Percentiles rank a stretch among this genome's conserved stretches.
phyloP scores from a whole-genome alignment of 1,284 basidiomycete genomes.

The Ganoderma lucidum region DNA sequence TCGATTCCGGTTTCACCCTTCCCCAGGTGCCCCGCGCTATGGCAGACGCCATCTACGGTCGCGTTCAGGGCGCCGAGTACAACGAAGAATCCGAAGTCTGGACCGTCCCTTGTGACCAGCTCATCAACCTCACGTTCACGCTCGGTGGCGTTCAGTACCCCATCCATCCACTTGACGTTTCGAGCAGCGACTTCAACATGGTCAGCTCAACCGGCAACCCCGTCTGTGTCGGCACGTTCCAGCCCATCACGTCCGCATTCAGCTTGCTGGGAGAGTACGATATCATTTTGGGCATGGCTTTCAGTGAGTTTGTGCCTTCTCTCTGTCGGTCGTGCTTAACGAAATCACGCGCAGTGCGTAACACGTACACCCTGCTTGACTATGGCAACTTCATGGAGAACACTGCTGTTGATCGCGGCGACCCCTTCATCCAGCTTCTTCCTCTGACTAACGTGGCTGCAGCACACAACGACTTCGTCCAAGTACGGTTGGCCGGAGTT shows the following conservation, averaged over 20 bases:
- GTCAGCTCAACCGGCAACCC: slow-evolving; percentile 62
- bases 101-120: slow-evolving; percentile 77
- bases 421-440: slow-evolving; percentile 70
- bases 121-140: slow-evolving; percentile 73
- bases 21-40: slow-evolving; percentile 77
- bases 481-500: slow-evolving; percentile 54
- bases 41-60: slow-evolving; percentile 82
- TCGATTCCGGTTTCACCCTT: slow-evolving; percentile 78
- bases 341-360: slow-evolving; percentile 61
- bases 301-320: slow-evolving; percentile 57
- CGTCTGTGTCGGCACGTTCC: slow-evolving; percentile 78
- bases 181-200: slow-evolving; percentile 69
- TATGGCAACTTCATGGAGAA: slow-evolving; percentile 64
- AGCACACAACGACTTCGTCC: slow-evolving; percentile 61
- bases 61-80: slow-evolving; percentile 77
- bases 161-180: slow-evolving; percentile 76
- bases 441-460: slow-evolving; percentile 49
- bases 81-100: slow-evolving; percentile 65
- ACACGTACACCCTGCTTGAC: slow-evolving; percentile 66
- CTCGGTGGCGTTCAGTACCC: slow-evolving; percentile 75
- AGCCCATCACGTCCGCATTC: slow-evolving; percentile 83
- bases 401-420: slow-evolving; percentile 42
- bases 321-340: background rate
- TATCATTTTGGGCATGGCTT: slow-evolving; percentile 83
- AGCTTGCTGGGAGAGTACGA: slow-evolving; percentile 80